These are phyloP conservation scores for Russula compacta DNA, from an alignment of 768 basidiomycete genomes.

Conservation along the genomic window DNA sequence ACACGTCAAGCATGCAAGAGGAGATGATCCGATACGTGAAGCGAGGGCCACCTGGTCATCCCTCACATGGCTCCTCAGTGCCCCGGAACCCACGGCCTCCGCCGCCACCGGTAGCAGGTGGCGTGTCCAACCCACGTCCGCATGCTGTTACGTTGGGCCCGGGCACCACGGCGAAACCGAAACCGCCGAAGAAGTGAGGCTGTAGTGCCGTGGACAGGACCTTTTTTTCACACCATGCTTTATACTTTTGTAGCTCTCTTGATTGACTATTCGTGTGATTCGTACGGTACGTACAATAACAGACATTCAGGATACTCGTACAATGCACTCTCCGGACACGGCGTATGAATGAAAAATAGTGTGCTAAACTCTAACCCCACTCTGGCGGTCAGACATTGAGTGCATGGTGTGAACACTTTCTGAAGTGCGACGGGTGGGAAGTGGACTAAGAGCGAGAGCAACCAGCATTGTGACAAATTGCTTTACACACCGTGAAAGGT, in stretches of 20 bases:
- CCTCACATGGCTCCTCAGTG: not conserved
- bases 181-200: not conserved
- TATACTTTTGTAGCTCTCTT: too few species aligned
- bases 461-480: not conserved
- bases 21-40: not conserved
- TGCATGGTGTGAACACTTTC: not conserved
- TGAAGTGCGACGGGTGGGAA: not conserved
- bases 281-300: too few species aligned
- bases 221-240: too few species aligned
- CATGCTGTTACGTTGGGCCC: not conserved
- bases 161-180: not conserved
- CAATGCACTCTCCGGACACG: too few species aligned
- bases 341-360: not conserved
- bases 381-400: not conserved
- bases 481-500: not conserved
- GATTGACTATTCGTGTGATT: too few species aligned
- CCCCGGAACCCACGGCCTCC: not conserved
- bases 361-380: not conserved
- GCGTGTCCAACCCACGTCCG: not conserved
- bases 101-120: not conserved
- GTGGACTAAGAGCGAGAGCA: too few species aligned
- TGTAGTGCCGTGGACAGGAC: not conserved
- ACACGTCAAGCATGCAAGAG: not conserved
- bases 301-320: too few species aligned
- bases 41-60: too few species aligned